A percentile compares a stretch with the other conserved stretches of the same genome.
phyloP scores from a whole-genome alignment of 163 green algal genomes.

The Chloromonas sp. region DNA sequence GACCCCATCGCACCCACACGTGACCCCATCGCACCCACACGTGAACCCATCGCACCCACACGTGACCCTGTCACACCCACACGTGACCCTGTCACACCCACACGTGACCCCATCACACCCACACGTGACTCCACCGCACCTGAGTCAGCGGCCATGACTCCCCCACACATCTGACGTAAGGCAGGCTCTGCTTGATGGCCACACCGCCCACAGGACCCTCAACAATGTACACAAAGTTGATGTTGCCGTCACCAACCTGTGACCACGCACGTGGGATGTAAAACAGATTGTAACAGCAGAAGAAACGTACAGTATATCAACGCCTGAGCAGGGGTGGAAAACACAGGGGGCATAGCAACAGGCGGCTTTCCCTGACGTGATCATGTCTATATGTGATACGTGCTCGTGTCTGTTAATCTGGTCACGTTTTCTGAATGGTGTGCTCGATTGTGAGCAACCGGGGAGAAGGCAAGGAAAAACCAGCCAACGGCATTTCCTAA shows the following conservation, averaged over 20 bases:
- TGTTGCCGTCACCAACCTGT: conserved; percentile 96
- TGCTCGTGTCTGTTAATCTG: too few relatives aligned
- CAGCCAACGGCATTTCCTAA: too few relatives aligned
- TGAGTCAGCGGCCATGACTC: conserved; percentile 87
- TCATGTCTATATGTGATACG: too few relatives aligned
- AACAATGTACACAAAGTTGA: conserved; percentile 98
- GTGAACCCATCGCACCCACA: background rate
- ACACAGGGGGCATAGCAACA: too few relatives aligned
- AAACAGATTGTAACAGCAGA: background rate
- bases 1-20: background rate
- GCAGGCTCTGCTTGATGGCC: conserved; percentile 90
- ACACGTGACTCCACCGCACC: conserved; percentile 29
- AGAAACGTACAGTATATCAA: too few relatives aligned
- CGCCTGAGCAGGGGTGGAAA: too few relatives aligned
- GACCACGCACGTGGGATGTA: background rate
- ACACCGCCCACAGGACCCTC: conserved; percentile 66
- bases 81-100: background rate
- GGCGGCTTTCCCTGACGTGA: too few relatives aligned
- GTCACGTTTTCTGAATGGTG: too few relatives aligned
- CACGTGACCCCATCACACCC: background rate
- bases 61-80: conserved; percentile 29
- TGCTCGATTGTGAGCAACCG: too few relatives aligned
- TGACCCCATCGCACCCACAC: background rate
- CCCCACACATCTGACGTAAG: conserved; percentile 87
- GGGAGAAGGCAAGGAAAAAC: too few relatives aligned